Conservation (phyloP, 2,329 filamentous ascomycete species). For the Fusarium nurragi region DNA sequence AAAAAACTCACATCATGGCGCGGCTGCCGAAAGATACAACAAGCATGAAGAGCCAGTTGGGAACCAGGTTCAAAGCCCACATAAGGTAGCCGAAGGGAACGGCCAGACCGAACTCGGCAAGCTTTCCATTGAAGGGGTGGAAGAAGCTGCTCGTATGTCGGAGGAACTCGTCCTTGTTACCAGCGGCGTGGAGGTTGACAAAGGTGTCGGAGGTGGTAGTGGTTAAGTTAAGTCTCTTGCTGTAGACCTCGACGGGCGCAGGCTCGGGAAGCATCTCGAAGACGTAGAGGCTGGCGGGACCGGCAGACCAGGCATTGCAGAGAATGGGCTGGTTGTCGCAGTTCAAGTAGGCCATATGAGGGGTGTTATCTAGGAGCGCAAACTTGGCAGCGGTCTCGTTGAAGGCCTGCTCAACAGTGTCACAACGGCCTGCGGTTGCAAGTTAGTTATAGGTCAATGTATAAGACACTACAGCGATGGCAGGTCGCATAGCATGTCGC, state of each 20-base stretch:
- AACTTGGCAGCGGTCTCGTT: constrained; percentile 73
- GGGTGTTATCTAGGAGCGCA: constrained; percentile 67
- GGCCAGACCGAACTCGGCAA: constrained; percentile 69
- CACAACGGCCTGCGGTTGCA: constrained; percentile 67
- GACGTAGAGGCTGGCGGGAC: constrained; percentile 72
- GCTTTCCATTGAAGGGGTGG: constrained; percentile 77
- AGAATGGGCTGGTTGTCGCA: constrained; percentile 79
- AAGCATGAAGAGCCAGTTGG: constrained; percentile 84
- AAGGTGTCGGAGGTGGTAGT: constrained; percentile 72
- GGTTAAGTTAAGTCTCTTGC: constrained; percentile 74
- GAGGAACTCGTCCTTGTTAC: constrained; percentile 58
- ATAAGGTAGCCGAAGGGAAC: constrained; percentile 74
- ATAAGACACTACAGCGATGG: background rate
- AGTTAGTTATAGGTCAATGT: constrained; percentile 32
- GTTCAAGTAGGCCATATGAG: constrained; percentile 75
- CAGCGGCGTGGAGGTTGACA: constrained; percentile 65
- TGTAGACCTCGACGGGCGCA: constrained; percentile 70
- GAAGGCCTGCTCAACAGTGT: constrained; percentile 69
- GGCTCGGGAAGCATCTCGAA: constrained; percentile 73
- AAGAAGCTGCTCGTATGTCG: constrained; percentile 66
- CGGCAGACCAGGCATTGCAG: constrained; percentile 77
- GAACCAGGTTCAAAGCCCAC: constrained; percentile 72
- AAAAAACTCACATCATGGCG: constrained; percentile 74
- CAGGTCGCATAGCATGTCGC: background rate
- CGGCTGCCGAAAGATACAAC: constrained; percentile 77